A percentile compares a stretch with the other conserved stretches of the same genome.
Evolutionary conservation across 78 protist species (phyloP).

Genomic region (Dictyostelium discoideum): DNA sequence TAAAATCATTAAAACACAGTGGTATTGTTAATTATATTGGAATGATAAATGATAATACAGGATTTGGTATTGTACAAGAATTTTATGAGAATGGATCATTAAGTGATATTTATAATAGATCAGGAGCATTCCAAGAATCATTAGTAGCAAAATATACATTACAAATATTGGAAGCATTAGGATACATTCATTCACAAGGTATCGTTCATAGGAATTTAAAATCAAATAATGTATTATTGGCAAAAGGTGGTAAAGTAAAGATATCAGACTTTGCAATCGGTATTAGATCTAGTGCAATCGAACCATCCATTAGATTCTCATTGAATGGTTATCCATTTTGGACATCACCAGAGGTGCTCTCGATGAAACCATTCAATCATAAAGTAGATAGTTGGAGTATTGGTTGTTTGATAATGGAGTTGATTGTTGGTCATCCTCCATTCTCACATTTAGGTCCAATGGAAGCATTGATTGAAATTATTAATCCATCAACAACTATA

Average conservation of each 20-base stretch:
- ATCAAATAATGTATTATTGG: constrained; percentile 76
- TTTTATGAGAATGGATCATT: constrained; percentile 74
- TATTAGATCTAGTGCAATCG: neutral
- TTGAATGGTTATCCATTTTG: constrained; percentile 77
- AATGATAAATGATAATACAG: constrained; percentile 26
- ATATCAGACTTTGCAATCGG: constrained; percentile 81
- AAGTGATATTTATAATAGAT: constrained; percentile 27
- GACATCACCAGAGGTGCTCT: constrained; percentile 82
- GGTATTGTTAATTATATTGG: constrained; percentile 45
- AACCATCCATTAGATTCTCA: neutral
- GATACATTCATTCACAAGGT: constrained; percentile 72
- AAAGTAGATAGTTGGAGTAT: constrained; percentile 72
- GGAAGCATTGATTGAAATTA: constrained; percentile 43
- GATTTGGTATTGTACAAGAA: constrained; percentile 61
- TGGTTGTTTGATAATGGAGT: constrained; percentile 80
- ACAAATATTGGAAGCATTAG: constrained; percentile 50
- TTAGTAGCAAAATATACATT: constrained; percentile 14
- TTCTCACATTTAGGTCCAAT: constrained; percentile 22
- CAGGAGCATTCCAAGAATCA: constrained; percentile 41
- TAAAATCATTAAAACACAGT: constrained; percentile 27
- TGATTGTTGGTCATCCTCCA: constrained; percentile 75
- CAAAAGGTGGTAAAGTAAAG: constrained; percentile 48
- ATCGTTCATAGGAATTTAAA: constrained; percentile 85
- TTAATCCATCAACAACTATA: neutral
- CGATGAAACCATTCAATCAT: constrained; percentile 50